Conservation (phyloP, 2,329 filamentous ascomycete species). For the Cladosporium sp. region DNA sequence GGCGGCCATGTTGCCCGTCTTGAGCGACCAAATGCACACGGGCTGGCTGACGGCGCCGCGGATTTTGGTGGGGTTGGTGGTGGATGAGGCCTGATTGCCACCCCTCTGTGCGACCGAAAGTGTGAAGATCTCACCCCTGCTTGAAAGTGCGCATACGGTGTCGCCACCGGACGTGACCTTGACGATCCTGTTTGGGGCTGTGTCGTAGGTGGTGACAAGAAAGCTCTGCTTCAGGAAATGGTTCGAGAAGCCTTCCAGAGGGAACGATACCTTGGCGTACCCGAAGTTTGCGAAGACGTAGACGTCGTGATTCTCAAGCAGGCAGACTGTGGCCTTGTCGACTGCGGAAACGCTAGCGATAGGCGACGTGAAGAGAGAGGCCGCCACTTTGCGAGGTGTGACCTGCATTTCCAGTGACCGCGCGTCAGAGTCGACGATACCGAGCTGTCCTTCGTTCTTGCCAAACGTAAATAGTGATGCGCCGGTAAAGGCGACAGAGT, state of each 20-base stretch:
- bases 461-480: conserved; percentile 87
- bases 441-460: conserved; percentile 89
- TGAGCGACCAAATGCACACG: conserved; percentile 79
- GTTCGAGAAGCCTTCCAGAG: conserved; percentile 65
- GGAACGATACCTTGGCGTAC: conserved; percentile 84
- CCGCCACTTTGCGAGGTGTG: conserved; percentile 78
- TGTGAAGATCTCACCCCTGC: conserved; percentile 80
- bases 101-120: conserved; percentile 65
- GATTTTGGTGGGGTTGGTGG: conserved; percentile 88
- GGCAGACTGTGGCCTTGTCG: conserved; percentile 77
- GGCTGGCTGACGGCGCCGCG: conserved; percentile 72
- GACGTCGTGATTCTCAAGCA: conserved; percentile 81
- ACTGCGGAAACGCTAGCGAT: conserved; percentile 82
- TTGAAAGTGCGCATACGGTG: conserved; percentile 82
- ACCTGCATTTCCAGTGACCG: conserved; percentile 79
- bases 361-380: conserved; percentile 65
- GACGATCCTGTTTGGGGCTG: conserved; percentile 60
- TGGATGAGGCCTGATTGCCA: conserved; percentile 63
- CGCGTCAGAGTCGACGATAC: conserved; percentile 90
- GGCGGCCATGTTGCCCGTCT: conserved; percentile 77
- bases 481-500: conserved; percentile 82
- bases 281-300: conserved; percentile 95
- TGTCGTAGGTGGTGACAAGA: conserved; percentile 59
- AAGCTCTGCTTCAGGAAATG: conserved; percentile 62
- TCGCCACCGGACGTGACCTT: conserved; percentile 81